phyloP scores from a whole-genome alignment of 768 basidiomycete species.

The Polyporus arcularius region DNA sequence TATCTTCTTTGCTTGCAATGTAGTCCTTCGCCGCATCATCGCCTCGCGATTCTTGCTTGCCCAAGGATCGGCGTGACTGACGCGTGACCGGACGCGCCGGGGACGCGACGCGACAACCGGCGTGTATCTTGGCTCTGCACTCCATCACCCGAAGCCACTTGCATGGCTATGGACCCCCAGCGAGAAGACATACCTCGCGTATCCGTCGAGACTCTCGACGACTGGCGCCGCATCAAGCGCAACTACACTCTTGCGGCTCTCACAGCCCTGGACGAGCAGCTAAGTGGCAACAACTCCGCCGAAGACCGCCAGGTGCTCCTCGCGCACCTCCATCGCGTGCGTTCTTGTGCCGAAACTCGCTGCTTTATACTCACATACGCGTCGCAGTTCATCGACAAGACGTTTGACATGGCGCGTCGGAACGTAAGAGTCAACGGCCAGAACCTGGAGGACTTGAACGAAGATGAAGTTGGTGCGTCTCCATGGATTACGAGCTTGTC shows the following conservation, averaged over 20 bases:
- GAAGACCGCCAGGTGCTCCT: slow-evolving; percentile 49
- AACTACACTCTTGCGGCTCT: slow-evolving; percentile 52
- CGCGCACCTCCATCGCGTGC: slow-evolving; percentile 55
- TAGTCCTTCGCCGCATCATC: too few species aligned
- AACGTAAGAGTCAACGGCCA: slow-evolving; percentile 84
- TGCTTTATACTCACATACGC: slow-evolving; percentile 1
- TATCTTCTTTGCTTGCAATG: too few species aligned
- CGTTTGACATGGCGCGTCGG: slow-evolving; percentile 61
- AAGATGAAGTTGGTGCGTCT: slow-evolving; percentile 51
- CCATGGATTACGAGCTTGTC: neutral
- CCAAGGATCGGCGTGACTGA: slow-evolving; percentile 1
- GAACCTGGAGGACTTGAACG: slow-evolving; percentile 64
- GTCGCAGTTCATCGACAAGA: slow-evolving; percentile 58
- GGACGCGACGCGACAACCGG: neutral
- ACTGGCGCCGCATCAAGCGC: slow-evolving; percentile 64
- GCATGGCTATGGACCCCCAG: slow-evolving; percentile 30
- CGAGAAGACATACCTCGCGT: slow-evolving; percentile 52
- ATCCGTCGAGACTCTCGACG: slow-evolving; percentile 63
- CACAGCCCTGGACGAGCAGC: slow-evolving; percentile 46
- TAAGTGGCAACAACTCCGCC: slow-evolving; percentile 40
- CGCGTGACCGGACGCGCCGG: slow-evolving; percentile 9
- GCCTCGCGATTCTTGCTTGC: too few species aligned
- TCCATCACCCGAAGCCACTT: neutral
- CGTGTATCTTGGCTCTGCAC: neutral
- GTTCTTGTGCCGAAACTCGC: slow-evolving; percentile 3